Evolutionary conservation across 371 early-diverging fungal genomes (phyloP).

Genomic region (Chytridium lagenaria): DNA sequence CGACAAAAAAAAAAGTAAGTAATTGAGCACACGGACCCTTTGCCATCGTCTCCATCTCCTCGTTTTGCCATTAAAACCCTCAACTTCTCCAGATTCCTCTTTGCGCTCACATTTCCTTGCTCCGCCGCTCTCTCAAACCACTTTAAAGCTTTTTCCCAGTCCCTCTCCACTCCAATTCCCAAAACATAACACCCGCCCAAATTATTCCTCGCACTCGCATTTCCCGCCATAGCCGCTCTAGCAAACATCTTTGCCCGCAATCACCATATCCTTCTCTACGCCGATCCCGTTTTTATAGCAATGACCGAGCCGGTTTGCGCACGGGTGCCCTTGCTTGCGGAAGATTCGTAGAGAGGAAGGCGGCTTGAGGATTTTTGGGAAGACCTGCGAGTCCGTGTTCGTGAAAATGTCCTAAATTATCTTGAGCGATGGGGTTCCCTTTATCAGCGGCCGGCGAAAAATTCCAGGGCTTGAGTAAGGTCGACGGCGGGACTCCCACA

Average conservation of each 20-base stretch:
- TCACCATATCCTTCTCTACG: too few species aligned
- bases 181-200: conserved; percentile 4
- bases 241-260: too few species aligned
- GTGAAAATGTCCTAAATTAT: conserved; percentile 8
- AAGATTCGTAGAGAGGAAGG: too few species aligned
- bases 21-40: too few species aligned
- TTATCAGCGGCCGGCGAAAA: conserved; percentile 30
- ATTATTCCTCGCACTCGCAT: conserved; percentile 8
- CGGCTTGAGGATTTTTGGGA: too few species aligned
- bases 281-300: too few species aligned
- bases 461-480: conserved; percentile 21
- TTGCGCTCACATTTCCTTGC: not conserved
- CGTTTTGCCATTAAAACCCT: not conserved
- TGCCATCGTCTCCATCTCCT: not conserved
- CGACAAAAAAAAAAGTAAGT: too few species aligned
- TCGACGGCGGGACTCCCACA: conserved; percentile 69
- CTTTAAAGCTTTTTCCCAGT: conserved; percentile 6
- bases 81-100: not conserved
- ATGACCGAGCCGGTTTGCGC: too few species aligned
- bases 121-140: conserved; percentile 3
- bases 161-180: conserved; percentile 13
- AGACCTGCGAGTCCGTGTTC: not conserved
- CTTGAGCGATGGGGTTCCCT: not conserved
- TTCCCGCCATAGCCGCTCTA: conserved; percentile 5
- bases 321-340: too few species aligned